These are phyloP conservation scores for Eucalyptus globulus DNA, from an alignment of 345 rosid genomes.

Conservation along the genomic window DNA sequence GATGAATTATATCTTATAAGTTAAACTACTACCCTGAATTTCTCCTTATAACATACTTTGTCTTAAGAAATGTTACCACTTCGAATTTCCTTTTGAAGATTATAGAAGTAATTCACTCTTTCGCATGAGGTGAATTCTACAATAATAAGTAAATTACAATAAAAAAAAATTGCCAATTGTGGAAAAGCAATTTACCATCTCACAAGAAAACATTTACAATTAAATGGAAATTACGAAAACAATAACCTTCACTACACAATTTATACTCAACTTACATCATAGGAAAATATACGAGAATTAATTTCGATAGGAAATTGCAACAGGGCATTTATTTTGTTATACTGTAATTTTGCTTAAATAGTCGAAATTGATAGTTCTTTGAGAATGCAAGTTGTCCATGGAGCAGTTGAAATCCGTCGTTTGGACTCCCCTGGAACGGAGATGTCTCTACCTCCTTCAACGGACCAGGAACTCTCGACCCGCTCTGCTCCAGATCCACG, in stretches of 20 bases:
- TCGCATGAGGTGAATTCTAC: not conserved
- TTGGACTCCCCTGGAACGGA: constrained; percentile 46
- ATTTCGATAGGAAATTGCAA: not conserved
- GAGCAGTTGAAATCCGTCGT: not conserved
- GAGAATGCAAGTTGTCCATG: not conserved
- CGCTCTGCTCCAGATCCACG: constrained; percentile 46
- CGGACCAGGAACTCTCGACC: constrained; percentile 3
- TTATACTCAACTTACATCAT: not conserved
- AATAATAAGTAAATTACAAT: not conserved
- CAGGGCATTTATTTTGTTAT: not conserved
- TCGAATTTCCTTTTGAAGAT: not conserved
- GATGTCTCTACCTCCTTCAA: constrained; percentile 43
- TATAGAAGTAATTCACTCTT: not conserved
- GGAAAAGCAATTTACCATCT: not conserved
- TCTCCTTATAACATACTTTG: no score
- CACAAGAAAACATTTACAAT: not conserved
- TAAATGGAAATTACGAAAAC: not conserved
- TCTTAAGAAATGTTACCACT: not conserved
- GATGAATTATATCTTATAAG: not conserved
- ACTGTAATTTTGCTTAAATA: not conserved
- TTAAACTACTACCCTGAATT: not conserved
- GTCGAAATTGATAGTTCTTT: not conserved
- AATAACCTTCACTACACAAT: not conserved
- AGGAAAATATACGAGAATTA: not conserved
- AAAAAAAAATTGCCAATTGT: not conserved